Evolutionary conservation across 768 basidiomycete genomes (phyloP).

Genomic region (Lactarius sp.): DNA sequence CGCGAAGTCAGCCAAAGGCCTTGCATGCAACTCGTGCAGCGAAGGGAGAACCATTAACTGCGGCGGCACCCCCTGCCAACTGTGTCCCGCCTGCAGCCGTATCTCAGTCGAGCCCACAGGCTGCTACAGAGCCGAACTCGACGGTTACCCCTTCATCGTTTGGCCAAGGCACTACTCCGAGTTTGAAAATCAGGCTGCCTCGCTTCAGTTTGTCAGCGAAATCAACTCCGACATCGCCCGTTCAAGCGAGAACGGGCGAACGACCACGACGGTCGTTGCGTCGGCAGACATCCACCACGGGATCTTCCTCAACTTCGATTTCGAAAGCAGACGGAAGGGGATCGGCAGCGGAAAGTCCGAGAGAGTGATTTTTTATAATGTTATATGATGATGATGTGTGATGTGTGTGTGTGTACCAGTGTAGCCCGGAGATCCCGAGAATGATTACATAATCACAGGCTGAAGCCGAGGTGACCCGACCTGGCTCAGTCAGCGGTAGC

Average conservation of each 20-base stretch:
- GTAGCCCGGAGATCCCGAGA: not conserved
- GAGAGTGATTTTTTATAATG: conserved; percentile 11
- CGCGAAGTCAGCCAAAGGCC: conserved; percentile 12
- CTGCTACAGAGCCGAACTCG: conserved; percentile 2
- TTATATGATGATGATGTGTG: not conserved
- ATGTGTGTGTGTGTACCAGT: not conserved
- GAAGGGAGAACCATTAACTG: conserved; percentile 8
- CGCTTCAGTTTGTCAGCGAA: conserved; percentile 19
- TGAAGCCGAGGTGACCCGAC: conserved; percentile 1
- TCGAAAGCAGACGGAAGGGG: conserved; percentile 18
- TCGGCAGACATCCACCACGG: conserved; percentile 21
- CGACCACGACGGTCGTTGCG: conserved; percentile 23
- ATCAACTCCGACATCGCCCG: conserved; percentile 14
- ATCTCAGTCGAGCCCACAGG: conserved; percentile 1
- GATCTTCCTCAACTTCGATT: conserved; percentile 22
- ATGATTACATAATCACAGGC: conserved; percentile 11
- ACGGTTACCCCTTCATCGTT: conserved; percentile 10
- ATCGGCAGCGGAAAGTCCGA: conserved; percentile 17
- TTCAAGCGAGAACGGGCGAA: conserved; percentile 6
- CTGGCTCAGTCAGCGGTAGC: not conserved
- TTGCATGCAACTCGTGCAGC: not conserved
- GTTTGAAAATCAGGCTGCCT: conserved; percentile 22
- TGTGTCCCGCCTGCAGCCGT: not conserved
- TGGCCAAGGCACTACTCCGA: conserved; percentile 7
- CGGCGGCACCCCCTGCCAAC: not conserved